Evolutionary conservation across 2,329 filamentous ascomycete species (phyloP).

Genomic region (Aspergillus sp.): DNA sequence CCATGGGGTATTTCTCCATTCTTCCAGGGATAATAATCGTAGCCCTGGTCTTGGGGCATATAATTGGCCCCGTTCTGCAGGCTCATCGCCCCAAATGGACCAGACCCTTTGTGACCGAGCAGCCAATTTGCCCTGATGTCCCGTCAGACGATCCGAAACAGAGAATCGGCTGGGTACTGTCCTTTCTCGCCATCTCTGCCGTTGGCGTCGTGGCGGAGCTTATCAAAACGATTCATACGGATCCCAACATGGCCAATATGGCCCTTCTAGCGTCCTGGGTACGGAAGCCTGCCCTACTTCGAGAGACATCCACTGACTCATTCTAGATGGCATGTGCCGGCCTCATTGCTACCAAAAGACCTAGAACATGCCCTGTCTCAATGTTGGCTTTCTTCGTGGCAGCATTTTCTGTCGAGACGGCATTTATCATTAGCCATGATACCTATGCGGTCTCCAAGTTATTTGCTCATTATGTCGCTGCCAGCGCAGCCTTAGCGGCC

Average conservation of each 20-base stretch:
- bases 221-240: slow-evolving; percentile 23
- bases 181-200: slow-evolving; percentile 38
- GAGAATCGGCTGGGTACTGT: slow-evolving; percentile 32
- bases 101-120: slow-evolving; percentile 50
- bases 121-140: slow-evolving; percentile 25
- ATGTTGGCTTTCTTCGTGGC: slow-evolving; percentile 35
- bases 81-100: slow-evolving; percentile 49
- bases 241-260: slow-evolving; percentile 12
- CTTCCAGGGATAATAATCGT: slow-evolving; percentile 26
- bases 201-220: slow-evolving; percentile 34
- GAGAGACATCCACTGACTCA: slow-evolving; percentile 17
- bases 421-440: slow-evolving; percentile 27
- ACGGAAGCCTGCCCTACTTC: slow-evolving; percentile 21
- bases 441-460: slow-evolving; percentile 8
- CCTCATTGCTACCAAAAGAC: slow-evolving; percentile 38
- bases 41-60: slow-evolving; percentile 25
- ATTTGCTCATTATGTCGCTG: slow-evolving; percentile 24
- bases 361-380: slow-evolving; percentile 40
- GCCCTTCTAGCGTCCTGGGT: slow-evolving; percentile 38
- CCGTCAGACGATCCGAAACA: slow-evolving; percentile 29
- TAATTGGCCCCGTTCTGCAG: slow-evolving; percentile 22
- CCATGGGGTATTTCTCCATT: slow-evolving; percentile 31
- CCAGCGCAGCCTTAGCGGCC: slow-evolving; percentile 45
- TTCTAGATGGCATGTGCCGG: slow-evolving; percentile 32
- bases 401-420: slow-evolving; percentile 33